Percentiles rank a stretch among this genome's conserved stretches.
These are phyloP conservation scores for Eragrostis curvula DNA, from an alignment of 176 grass and related monocot genomes.

Conservation along the genomic window DNA sequence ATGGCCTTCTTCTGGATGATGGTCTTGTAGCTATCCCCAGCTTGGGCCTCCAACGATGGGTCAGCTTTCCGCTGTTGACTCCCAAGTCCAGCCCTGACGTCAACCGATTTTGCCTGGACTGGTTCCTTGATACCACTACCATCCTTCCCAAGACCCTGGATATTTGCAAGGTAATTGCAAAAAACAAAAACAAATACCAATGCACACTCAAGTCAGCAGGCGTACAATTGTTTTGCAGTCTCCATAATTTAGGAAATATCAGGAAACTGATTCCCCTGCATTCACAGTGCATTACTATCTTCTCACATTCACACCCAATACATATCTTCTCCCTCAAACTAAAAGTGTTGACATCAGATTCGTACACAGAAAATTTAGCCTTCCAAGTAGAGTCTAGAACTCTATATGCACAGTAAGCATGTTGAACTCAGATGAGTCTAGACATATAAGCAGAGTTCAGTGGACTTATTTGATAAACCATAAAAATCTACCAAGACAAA, in stretches of 20 bases:
- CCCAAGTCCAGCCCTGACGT: conserved; percentile 82
- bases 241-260: conserved; percentile 31
- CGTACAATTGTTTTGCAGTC: neutral
- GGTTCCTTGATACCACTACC: conserved; percentile 96
- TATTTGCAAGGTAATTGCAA: conserved; percentile 59
- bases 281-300: neutral
- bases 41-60: conserved; percentile 76
- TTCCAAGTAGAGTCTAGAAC: neutral
- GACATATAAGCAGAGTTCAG: too few relatives aligned
- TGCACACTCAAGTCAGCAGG: conserved; percentile 49
- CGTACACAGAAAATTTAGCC: neutral
- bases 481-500: neutral
- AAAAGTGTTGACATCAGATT: neutral
- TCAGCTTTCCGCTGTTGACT: conserved; percentile 68
- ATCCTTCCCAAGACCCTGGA: conserved; percentile 90
- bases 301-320: conserved; percentile 14
- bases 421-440: neutral
- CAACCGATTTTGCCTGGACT: conserved; percentile 82
- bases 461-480: too few relatives aligned
- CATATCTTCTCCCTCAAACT: neutral
- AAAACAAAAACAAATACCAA: conserved; percentile 42
- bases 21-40: conserved; percentile 90
- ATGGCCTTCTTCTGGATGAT: conserved; percentile 99
- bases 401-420: neutral
- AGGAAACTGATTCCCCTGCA: conserved; percentile 25